Conservation (phyloP, 306 rosid genomes). For the Cicer arietinum region DNA sequence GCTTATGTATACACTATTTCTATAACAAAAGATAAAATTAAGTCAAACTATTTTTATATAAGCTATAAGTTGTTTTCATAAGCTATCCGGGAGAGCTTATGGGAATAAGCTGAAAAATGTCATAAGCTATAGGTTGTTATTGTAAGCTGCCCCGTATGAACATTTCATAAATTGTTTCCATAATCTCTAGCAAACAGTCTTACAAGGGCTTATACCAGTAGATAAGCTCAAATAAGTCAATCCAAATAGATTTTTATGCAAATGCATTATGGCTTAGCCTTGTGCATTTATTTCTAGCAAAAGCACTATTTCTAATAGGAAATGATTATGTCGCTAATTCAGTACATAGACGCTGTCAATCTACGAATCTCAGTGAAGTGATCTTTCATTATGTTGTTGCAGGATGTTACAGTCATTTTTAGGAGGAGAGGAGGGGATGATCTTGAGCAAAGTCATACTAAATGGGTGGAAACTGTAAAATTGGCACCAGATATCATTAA, state of each 20-base stretch:
- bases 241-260: neutral
- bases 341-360: neutral
- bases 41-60: too few relatives aligned
- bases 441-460: slow-evolving; percentile 92
- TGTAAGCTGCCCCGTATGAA: too few relatives aligned
- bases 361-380: slow-evolving; percentile 23
- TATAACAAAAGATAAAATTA: too few relatives aligned
- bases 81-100: too few relatives aligned
- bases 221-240: too few relatives aligned
- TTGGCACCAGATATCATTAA: slow-evolving; percentile 91
- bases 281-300: slow-evolving; percentile 35
- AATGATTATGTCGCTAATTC: slow-evolving; percentile 32
- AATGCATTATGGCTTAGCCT: slow-evolving; percentile 21
- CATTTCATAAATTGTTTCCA: too few relatives aligned
- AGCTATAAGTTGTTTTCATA: too few relatives aligned
- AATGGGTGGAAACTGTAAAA: slow-evolving; percentile 88
- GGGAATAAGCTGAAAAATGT: too few relatives aligned
- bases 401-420: slow-evolving; percentile 98
- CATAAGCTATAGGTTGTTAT: too few relatives aligned
- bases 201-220: too few relatives aligned
- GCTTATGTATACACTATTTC: too few relatives aligned
- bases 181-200: too few relatives aligned
- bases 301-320: neutral
- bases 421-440: slow-evolving; percentile 99
- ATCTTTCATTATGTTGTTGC: slow-evolving; percentile 47